These are phyloP conservation scores for Termitomyces sp. DNA, from an alignment of 768 basidiomycete genomes.

Conservation along the genomic window DNA sequence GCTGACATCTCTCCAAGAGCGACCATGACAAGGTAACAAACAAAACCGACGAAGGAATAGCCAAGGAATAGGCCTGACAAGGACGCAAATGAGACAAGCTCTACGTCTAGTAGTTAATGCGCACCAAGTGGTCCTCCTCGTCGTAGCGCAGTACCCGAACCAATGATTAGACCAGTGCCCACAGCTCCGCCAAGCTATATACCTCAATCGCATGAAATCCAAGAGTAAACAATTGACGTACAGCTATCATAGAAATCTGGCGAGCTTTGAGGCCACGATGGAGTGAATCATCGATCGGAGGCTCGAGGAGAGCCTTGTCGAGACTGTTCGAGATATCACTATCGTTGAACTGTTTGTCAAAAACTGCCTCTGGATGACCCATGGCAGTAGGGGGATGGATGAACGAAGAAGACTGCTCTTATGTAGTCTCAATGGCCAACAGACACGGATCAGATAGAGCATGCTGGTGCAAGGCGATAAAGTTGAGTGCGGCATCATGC, in stretches of 20 bases:
- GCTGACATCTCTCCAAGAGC: conserved; percentile 47
- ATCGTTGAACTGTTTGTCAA: conserved; percentile 11
- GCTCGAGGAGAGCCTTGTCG: conserved; percentile 27
- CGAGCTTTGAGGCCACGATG: conserved; percentile 47
- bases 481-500: not conserved
- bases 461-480: not conserved
- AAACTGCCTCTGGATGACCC: conserved; percentile 18
- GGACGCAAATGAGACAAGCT: not conserved
- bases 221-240: conserved; percentile 12
- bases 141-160: conserved; percentile 52
- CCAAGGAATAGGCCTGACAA: conserved; percentile 24
- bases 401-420: not conserved
- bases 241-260: conserved; percentile 54
- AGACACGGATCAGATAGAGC: not conserved
- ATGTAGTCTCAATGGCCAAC: not conserved
- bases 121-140: conserved; percentile 50
- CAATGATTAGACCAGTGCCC: conserved; percentile 52
- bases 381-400: conserved; percentile 4
- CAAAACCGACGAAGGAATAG: conserved; percentile 45
- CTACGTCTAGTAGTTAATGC: not conserved
- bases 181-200: conserved; percentile 42
- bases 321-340: conserved; percentile 17
- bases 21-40: conserved; percentile 58
- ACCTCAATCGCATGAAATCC: not conserved
- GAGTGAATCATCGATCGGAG: conserved; percentile 29